Percentiles rank a stretch among this genome's conserved stretches.
Conservation (phyloP, 768 basidiomycete species). For the Tricholoma matsutake region DNA sequence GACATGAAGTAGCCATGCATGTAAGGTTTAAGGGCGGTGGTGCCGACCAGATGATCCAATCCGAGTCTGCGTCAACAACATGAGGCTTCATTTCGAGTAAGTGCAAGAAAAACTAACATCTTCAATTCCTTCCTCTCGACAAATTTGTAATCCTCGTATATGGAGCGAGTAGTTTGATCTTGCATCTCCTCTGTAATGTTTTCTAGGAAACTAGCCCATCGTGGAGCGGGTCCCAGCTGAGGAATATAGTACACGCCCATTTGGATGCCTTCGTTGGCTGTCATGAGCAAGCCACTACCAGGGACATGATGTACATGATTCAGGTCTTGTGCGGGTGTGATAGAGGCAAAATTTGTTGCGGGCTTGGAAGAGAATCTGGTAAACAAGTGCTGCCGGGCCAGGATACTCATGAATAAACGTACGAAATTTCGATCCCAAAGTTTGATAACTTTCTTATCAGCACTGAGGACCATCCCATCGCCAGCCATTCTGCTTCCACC, state of each 20-base stretch:
- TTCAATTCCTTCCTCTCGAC: slow-evolving; percentile 84
- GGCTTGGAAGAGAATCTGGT: slow-evolving; percentile 46
- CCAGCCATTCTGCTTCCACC: slow-evolving; percentile 82
- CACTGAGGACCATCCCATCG: slow-evolving; percentile 84
- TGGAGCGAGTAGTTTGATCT: slow-evolving; percentile 70
- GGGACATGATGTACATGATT: slow-evolving; percentile 91
- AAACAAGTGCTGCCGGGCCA: not conserved
- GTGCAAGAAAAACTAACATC: slow-evolving; percentile 51
- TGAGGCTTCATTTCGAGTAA: not conserved
- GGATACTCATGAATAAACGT: slow-evolving; percentile 26
- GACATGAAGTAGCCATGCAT: slow-evolving; percentile 99
- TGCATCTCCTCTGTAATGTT: slow-evolving; percentile 99
- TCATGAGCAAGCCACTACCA: slow-evolving; percentile 83
- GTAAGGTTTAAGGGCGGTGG: slow-evolving; percentile 94
- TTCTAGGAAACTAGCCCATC: slow-evolving; percentile 97
- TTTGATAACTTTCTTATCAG: slow-evolving; percentile 96
- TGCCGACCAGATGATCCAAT: slow-evolving; percentile 93
- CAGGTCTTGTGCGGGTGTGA: slow-evolving; percentile 86
- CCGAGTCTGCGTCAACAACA: slow-evolving; percentile 59
- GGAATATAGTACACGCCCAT: slow-evolving; percentile 95
- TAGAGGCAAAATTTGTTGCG: slow-evolving; percentile 82
- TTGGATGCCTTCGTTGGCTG: slow-evolving; percentile 95
- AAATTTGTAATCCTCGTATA: slow-evolving; percentile 98
- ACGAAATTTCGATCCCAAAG: slow-evolving; percentile 90
- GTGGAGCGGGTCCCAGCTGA: slow-evolving; percentile 92